Conservation (phyloP, 768 basidiomycete genomes). For the Naematelia aurantialba region DNA sequence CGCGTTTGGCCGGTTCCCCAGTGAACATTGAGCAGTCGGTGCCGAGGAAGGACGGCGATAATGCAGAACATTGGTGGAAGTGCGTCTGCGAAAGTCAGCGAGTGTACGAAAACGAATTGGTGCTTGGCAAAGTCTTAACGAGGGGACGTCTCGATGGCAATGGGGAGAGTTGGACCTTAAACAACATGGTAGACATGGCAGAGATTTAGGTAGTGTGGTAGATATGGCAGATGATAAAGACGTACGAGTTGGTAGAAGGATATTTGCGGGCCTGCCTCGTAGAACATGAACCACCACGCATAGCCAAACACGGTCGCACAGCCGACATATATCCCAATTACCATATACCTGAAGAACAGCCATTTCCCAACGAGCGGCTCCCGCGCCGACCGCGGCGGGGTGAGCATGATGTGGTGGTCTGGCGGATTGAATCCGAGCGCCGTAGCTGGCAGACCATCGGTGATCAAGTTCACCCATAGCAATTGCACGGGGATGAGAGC, state of each 20-base stretch:
- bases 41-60: constrained; percentile 63
- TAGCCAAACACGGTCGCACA: constrained; percentile 94
- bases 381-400: constrained; percentile 81
- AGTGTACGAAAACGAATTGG: background rate
- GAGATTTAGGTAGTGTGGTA: background rate
- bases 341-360: constrained; percentile 93
- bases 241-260: constrained; percentile 85
- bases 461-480: constrained; percentile 97
- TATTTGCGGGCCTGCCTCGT: constrained; percentile 85
- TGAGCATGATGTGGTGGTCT: constrained; percentile 89
- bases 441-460: constrained; percentile 88
- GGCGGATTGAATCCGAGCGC: constrained; percentile 97
- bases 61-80: constrained; percentile 82
- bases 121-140: constrained; percentile 1
- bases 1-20: constrained; percentile 74
- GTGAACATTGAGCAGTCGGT: constrained; percentile 96
- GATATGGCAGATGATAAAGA: constrained; percentile 19
- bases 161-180: background rate
- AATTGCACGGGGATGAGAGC: constrained; percentile 96
- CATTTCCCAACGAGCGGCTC: constrained; percentile 89
- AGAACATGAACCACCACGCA: constrained; percentile 98
- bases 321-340: constrained; percentile 90
- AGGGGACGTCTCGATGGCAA: background rate
- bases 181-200: background rate
- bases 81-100: constrained; percentile 77